Evolutionary conservation across 2,329 filamentous ascomycete genomes (phyloP).

Genomic region (Beauveria caledonica): DNA sequence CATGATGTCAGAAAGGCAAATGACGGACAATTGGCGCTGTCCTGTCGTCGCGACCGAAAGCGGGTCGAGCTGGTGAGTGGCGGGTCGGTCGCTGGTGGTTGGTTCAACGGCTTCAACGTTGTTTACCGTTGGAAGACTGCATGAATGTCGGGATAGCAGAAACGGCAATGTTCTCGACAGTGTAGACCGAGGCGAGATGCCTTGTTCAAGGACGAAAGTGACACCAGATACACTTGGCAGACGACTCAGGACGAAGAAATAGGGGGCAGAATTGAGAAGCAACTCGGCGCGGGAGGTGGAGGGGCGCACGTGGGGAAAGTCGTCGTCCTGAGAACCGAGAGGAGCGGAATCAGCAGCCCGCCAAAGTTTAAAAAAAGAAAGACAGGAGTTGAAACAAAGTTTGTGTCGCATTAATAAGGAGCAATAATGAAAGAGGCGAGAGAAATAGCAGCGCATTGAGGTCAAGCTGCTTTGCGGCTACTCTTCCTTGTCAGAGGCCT

Average conservation of each 20-base stretch:
- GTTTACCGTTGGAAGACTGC: not conserved
- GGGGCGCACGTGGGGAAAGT: constrained; percentile 7
- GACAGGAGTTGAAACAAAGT: too few relatives aligned
- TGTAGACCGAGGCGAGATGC: not conserved
- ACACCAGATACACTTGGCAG: not conserved
- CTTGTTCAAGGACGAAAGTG: not conserved
- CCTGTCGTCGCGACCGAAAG: constrained; percentile 13
- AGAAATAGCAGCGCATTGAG: too few relatives aligned
- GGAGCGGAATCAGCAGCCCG: not conserved
- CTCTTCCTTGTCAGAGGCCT: too few relatives aligned
- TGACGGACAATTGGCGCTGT: not conserved
- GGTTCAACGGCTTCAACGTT: not conserved
- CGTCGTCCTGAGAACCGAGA: constrained; percentile 3
- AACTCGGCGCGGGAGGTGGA: not conserved
- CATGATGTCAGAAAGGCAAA: constrained; percentile 25
- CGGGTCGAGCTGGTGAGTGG: not conserved
- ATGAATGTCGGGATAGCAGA: not conserved
- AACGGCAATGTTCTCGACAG: not conserved
- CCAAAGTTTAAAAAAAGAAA: too few relatives aligned
- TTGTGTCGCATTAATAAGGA: too few relatives aligned
- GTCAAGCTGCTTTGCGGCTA: too few relatives aligned
- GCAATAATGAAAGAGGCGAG: not conserved
- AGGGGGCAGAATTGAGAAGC: constrained; percentile 1
- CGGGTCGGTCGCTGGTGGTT: constrained; percentile 4
- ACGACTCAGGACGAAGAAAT: not conserved